Base-by-base conservation (phyloP, 768 basidiomycete genomes). In the Rhodotorula kratochvilovae region DNA sequence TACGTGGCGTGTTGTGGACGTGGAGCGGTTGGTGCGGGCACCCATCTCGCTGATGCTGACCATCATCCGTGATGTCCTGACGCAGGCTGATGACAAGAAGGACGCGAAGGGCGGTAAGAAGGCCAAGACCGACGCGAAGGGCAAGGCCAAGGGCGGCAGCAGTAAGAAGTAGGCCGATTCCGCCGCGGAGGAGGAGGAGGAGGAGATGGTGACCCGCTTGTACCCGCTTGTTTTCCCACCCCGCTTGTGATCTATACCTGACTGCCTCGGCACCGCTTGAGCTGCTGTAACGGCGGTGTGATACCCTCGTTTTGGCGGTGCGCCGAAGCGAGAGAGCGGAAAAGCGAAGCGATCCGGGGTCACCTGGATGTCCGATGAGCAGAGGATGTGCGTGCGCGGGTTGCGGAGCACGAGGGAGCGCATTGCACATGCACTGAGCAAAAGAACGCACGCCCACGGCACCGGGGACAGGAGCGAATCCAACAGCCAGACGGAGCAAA, bases 31-130 rank as follows among this genome's bases (percentile, higher is more conserved):
- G 23, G 2, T 5, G 50, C 39, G 13, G 13, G 39, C 39, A 8
- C 8, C 15, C 45, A 23, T 15, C 11, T 15, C 19, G 45, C 19
- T 23, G 5, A 19, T 3, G 8, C 33, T 33, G 29, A 43, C 27
- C 21, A 7, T 8, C 39, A 29, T 15, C 31, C 53, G 29, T 56
- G n/a, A n/a, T n/a, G n/a, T 36, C 12, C 2, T 6, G 17, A 0
- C 35, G 25, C 59, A 70, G 73, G 66, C 69, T 15, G 73, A 74
- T 48, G 70, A 74, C 59, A 71, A 71, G 64, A 74, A 68, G 61
- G 67, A 65, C 43, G 42, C 54, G 27, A 71, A 71, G 53, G 56
- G 67, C 27, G 45, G 54, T 45, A 74, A 74, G 61, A 74, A 68
- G 63, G 67, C 69, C 23, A 65, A 64, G 61, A 71, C 69, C 16